phyloP scores from a whole-genome alignment of 441 rosid species.

The Populus hybrid region DNA sequence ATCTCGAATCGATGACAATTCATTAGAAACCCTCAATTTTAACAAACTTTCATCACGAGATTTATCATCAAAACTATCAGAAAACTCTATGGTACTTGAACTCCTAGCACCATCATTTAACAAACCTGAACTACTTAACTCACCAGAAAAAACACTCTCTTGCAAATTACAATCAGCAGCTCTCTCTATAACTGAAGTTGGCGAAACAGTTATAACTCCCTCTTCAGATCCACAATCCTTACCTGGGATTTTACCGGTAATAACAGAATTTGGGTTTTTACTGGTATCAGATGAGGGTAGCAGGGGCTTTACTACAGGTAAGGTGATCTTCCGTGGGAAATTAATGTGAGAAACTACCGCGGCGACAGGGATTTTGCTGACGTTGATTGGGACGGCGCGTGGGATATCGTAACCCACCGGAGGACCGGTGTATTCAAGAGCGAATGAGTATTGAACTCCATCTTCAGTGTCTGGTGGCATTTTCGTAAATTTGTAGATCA shows the following conservation, averaged over 20 bases:
- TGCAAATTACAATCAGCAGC: constrained; percentile 32
- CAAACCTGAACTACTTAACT: constrained; percentile 56
- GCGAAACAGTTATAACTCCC: constrained; percentile 55
- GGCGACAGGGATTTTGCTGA: constrained; percentile 83
- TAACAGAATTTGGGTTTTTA: constrained; percentile 57
- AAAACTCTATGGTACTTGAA: constrained; percentile 41
- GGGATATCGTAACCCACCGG: constrained; percentile 78
- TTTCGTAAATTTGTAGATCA: not conserved
- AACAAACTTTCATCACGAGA: constrained; percentile 46
- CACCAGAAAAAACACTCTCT: constrained; percentile 52
- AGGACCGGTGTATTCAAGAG: constrained; percentile 83
- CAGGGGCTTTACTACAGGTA: constrained; percentile 86
- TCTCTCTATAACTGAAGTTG: constrained; percentile 63
- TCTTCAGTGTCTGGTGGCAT: constrained; percentile 38
- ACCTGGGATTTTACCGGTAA: constrained; percentile 28
- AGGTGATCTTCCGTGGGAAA: constrained; percentile 47
- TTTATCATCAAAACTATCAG: constrained; percentile 54
- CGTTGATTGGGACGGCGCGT: constrained; percentile 86
- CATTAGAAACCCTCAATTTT: constrained; percentile 48
- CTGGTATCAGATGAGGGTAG: constrained; percentile 36
- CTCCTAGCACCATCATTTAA: constrained; percentile 38
- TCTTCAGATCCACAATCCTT: constrained; percentile 39
- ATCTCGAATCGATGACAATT: constrained; percentile 40
- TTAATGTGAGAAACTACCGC: constrained; percentile 73
- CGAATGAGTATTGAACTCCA: constrained; percentile 62